Evolutionary conservation across 164 flowering plant genomes (phyloP).

Genomic region (grape (Vitis vinifera)): DNA sequence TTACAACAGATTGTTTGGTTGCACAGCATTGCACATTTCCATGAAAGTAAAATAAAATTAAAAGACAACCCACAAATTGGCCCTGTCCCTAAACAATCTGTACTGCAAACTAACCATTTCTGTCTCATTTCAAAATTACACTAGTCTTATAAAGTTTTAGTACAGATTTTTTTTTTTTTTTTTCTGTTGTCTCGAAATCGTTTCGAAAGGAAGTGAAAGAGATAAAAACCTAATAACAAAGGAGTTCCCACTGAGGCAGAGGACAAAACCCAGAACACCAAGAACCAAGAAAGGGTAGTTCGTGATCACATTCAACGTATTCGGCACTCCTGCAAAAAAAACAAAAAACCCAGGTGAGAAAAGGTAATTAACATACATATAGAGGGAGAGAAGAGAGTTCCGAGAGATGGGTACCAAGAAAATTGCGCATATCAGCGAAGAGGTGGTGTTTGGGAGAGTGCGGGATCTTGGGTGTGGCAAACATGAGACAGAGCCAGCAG

Average conservation of each 20-base stretch:
- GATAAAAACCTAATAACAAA: constrained; percentile 35
- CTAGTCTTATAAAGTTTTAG: too few species aligned
- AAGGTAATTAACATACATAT: neutral
- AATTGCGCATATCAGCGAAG: constrained; percentile 58
- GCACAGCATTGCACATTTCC: too few species aligned
- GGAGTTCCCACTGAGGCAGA: constrained; percentile 39
- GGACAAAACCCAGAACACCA: constrained; percentile 50
- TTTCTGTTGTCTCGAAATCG: too few species aligned
- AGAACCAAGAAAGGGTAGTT: constrained; percentile 55
- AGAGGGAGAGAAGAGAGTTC: neutral
- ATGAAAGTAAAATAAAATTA: too few species aligned
- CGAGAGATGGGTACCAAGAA: constrained; percentile 34
- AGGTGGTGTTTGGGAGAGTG: constrained; percentile 37
- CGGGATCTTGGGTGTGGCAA: constrained; percentile 49
- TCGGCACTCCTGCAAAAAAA: constrained; percentile 32
- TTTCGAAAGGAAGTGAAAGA: neutral
- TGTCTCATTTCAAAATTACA: too few species aligned
- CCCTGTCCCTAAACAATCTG: too few species aligned
- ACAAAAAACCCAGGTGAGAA: neutral
- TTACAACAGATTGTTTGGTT: too few species aligned
- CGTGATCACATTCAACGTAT: constrained; percentile 38
- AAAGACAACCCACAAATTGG: too few species aligned
- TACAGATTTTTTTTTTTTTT: too few species aligned
- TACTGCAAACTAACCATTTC: too few species aligned
- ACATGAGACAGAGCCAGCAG: constrained; percentile 36